Base-by-base conservation (phyloP, 805 yeast genomes). In the Candida palmyrensis region DNA sequence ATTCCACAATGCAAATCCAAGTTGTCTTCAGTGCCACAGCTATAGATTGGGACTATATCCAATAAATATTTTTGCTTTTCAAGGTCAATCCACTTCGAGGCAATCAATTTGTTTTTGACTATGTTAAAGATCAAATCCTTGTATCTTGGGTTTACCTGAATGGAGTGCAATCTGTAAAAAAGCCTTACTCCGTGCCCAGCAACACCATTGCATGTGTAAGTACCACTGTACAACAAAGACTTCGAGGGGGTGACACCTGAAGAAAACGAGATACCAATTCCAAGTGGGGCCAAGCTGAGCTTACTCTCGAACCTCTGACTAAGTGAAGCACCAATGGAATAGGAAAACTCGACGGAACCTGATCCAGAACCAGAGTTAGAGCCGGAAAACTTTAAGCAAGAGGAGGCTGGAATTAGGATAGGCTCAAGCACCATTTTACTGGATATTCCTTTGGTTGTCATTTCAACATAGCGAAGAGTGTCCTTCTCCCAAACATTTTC, bases 1-100 rank as follows among this genome's bases (percentile, higher is more conserved):
- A 19, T 24, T 20, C 30, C 39, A 26, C 54, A 49, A n/a, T 24
- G 28, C 26, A 49, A 32, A 25, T 46, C 45, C 29, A 43, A 28
- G 14, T 35, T 36, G 25, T 44, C 45, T 10, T 32, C 44, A 3
- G 49, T 39, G 9, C 25, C 48, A 35, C 54, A 49, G 34, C 33
- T 44, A 38, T 38, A 49, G n/a, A 32, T 38, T 1, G 54, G 52
- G 1, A 32, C 18, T 11, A 29, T 6, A 18, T 36, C 42, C 16
- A 44, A 27, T 8, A 39, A 6, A 23, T 27, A 37, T 33, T 38
- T 42, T 12, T 28, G 18, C 5, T 15, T 8, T 9, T 33, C 32
- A 24, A 43, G 18, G 10, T 27, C 7, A 13, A 15, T 8, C 48
- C 51, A 43, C 11, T 25, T 31, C 1, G 32, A 35, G 3, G 22